These are phyloP conservation scores for Kluyveromyces wickerhamii DNA, from an alignment of 805 yeast genomes.

Conservation along the genomic window DNA sequence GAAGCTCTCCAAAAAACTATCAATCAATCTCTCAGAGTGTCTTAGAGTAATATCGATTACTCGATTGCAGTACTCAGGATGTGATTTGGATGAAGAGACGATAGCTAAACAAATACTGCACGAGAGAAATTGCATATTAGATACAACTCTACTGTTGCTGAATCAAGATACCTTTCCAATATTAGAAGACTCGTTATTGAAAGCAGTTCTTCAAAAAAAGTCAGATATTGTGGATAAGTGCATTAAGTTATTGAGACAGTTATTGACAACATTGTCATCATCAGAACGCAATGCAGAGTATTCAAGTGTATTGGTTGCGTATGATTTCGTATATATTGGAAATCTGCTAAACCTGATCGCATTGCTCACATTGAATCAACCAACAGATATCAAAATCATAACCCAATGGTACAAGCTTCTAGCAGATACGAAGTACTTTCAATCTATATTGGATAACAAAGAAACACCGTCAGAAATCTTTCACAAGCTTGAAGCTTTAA, in stretches of 20 bases:
- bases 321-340: slow-evolving; percentile 30
- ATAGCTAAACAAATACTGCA: slow-evolving; percentile 35
- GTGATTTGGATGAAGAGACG: slow-evolving; percentile 18
- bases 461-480: slow-evolving; percentile 12
- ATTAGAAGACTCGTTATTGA: slow-evolving; percentile 17
- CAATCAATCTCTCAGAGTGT: slow-evolving; percentile 38
- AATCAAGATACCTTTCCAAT: slow-evolving; percentile 18
- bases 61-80: slow-evolving; percentile 32
- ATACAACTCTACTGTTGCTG: slow-evolving; percentile 30
- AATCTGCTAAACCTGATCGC: slow-evolving; percentile 32
- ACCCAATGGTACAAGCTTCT: slow-evolving; percentile 51
- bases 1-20: slow-evolving; percentile 33
- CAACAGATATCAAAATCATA: slow-evolving; percentile 26
- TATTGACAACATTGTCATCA: slow-evolving; percentile 1
- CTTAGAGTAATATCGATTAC: slow-evolving; percentile 41
- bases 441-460: slow-evolving; percentile 7
- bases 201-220: slow-evolving; percentile 15
- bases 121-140: slow-evolving; percentile 46
- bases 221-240: slow-evolving; percentile 17
- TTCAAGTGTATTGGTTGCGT: slow-evolving; percentile 19
- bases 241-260: slow-evolving; percentile 12
- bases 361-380: slow-evolving; percentile 34
- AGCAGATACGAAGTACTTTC: slow-evolving; percentile 28
- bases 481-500: slow-evolving; percentile 36
- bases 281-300: slow-evolving; percentile 7